Conservation (phyloP, 495 filamentous ascomycete genomes). For the Penicillium angulare region DNA sequence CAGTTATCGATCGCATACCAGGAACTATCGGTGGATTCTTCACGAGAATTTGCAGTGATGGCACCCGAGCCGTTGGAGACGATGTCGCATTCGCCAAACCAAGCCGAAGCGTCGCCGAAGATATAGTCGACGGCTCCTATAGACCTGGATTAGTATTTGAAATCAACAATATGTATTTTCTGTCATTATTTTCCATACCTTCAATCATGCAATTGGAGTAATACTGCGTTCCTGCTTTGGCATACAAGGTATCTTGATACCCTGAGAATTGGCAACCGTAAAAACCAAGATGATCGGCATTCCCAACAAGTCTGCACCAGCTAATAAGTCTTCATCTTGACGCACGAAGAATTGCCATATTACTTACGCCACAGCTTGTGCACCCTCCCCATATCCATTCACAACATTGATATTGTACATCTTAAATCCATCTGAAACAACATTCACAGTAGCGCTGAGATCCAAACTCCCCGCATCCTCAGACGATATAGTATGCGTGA, state of each 20-base stretch:
- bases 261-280: constrained; percentile 60
- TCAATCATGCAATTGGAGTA: constrained; percentile 56
- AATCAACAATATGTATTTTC: neutral
- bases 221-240: constrained; percentile 55
- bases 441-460: constrained; percentile 55
- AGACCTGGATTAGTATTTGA: neutral
- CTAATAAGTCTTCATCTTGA: neutral
- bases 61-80: constrained; percentile 46
- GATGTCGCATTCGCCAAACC: constrained; percentile 63
- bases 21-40: constrained; percentile 44
- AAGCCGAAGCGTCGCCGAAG: constrained; percentile 63
- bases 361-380: constrained; percentile 37
- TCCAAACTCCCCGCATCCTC: constrained; percentile 44
- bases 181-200: constrained; percentile 31
- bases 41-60: constrained; percentile 61
- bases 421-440: constrained; percentile 46
- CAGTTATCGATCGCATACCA: constrained; percentile 67
- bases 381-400: constrained; percentile 45
- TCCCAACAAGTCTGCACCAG: constrained; percentile 40
- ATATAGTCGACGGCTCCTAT: constrained; percentile 56
- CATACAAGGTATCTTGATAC: constrained; percentile 64
- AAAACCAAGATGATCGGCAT: constrained; percentile 52
- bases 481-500: constrained; percentile 52
- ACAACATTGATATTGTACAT: constrained; percentile 64
- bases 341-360: neutral